These are phyloP conservation scores for Rhexocercosporidium sp. DNA, from an alignment of 2,329 filamentous ascomycete genomes.

Conservation along the genomic window DNA sequence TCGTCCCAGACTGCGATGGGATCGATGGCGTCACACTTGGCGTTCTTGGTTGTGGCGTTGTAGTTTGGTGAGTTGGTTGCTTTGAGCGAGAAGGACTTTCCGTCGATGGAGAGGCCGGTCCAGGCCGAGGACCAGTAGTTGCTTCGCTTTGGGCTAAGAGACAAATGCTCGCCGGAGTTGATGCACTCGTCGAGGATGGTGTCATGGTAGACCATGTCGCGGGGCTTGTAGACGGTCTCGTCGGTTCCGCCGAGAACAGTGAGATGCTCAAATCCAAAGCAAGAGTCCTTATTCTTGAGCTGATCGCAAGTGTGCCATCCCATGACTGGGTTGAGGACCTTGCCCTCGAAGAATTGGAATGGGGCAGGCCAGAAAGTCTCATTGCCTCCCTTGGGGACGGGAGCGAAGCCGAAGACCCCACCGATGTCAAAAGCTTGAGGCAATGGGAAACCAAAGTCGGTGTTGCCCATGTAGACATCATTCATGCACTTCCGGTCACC, in stretches of 20 bases:
- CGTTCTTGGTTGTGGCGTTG: conserved; percentile 16
- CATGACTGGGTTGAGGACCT: conserved; percentile 10
- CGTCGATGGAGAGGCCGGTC: conserved; percentile 15
- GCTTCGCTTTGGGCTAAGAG: conserved; percentile 13
- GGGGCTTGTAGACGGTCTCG: conserved; percentile 13
- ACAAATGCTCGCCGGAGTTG: conserved; percentile 20
- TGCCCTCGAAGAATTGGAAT: conserved; percentile 17
- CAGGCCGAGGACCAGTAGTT: conserved; percentile 20
- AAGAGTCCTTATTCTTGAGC: conserved; percentile 10
- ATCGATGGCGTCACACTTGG: conserved; percentile 20
- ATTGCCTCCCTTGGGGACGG: conserved; percentile 11
- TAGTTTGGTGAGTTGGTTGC: conserved; percentile 15
- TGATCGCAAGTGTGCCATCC: conserved; percentile 23
- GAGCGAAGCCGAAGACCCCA: conserved; percentile 20
- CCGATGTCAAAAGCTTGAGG: conserved; percentile 21
- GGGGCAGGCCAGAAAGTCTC: conserved; percentile 14
- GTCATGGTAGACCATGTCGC: conserved; percentile 17
- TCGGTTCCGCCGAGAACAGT: conserved; percentile 21
- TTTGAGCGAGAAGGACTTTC: conserved; percentile 15
- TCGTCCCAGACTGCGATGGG: conserved; percentile 22
- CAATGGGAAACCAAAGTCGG: conserved; percentile 16
- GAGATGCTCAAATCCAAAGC: conserved; percentile 17
- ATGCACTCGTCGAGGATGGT: conserved; percentile 16
- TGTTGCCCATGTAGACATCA: conserved; percentile 8
- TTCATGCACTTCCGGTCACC: conserved; percentile 10